Conservation (phyloP, 2,329 filamentous ascomycete genomes). For the Chrysoporthe austroafricana region DNA sequence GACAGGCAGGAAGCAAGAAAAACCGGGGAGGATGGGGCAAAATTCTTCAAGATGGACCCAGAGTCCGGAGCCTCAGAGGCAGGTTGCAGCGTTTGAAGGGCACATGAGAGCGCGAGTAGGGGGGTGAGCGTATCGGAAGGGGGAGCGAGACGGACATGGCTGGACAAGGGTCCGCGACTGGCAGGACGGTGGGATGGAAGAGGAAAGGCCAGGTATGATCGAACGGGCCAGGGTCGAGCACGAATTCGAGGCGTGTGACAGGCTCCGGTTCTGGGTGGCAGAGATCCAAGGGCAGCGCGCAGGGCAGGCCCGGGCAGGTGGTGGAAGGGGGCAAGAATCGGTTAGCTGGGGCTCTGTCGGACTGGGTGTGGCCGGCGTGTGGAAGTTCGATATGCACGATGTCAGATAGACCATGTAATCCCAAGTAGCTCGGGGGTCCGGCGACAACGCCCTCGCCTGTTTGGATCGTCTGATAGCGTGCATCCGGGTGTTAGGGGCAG, state of each 20-base stretch:
- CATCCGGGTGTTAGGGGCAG: neutral
- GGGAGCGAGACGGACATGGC: slow-evolving; percentile 27
- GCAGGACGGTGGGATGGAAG: slow-evolving; percentile 15
- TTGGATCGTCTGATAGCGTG: slow-evolving; percentile 24
- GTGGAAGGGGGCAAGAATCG: slow-evolving; percentile 21
- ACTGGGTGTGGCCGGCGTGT: neutral
- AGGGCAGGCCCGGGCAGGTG: neutral
- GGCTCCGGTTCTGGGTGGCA: slow-evolving; percentile 17
- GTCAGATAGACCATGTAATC: slow-evolving; percentile 20
- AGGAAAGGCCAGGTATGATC: slow-evolving; percentile 26
- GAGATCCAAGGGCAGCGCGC: neutral
- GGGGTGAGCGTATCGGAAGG: slow-evolving; percentile 25
- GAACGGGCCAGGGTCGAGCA: slow-evolving; percentile 25
- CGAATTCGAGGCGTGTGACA: slow-evolving; percentile 15
- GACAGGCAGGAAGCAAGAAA: slow-evolving; percentile 24
- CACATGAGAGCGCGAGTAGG: slow-evolving; percentile 24
- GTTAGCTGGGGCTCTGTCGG: slow-evolving; percentile 20
- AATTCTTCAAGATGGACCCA: slow-evolving; percentile 28
- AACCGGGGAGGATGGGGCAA: slow-evolving; percentile 31
- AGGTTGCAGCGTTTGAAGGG: slow-evolving; percentile 26
- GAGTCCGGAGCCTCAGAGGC: slow-evolving; percentile 33
- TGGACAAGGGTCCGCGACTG: slow-evolving; percentile 22
- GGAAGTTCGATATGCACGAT: slow-evolving; percentile 17
- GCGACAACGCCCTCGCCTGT: slow-evolving; percentile 19
- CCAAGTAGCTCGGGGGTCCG: slow-evolving; percentile 27